Evolutionary conservation across 2,329 filamentous ascomycete genomes (phyloP).

Genomic region (Phaeophleospora eucalypticola): DNA sequence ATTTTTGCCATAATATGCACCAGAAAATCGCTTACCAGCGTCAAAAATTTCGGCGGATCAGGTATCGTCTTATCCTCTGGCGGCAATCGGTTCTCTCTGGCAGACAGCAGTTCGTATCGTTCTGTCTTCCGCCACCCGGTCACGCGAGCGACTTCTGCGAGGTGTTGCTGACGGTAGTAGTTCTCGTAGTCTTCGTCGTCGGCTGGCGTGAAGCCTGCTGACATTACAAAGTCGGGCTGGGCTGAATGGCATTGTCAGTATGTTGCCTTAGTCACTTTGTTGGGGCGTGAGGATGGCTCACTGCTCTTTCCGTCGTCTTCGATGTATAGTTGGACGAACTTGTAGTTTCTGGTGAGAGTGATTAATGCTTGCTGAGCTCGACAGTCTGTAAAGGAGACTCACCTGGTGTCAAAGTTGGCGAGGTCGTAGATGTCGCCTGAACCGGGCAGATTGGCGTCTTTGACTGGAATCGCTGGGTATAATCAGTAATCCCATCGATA

Average conservation of each 20-base stretch:
- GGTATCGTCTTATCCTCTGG: constrained; percentile 1
- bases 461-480: constrained; percentile 13
- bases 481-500: not conserved
- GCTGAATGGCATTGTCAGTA: not conserved
- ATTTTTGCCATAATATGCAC: not conserved
- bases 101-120: constrained; percentile 12
- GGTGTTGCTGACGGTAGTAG: constrained; percentile 16
- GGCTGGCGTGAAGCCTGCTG: constrained; percentile 12
- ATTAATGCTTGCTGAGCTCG: not conserved
- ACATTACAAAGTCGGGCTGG: constrained; percentile 12
- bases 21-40: constrained; percentile 8
- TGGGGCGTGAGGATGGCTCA: not conserved
- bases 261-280: not conserved
- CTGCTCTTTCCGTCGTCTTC: not conserved
- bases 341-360: constrained; percentile 7
- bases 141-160: constrained; percentile 9
- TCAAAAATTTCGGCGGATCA: constrained; percentile 11
- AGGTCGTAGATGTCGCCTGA: constrained; percentile 12
- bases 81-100: constrained; percentile 3
- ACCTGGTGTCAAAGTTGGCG: constrained; percentile 13
- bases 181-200: constrained; percentile 15
- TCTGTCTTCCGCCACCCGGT: constrained; percentile 13
- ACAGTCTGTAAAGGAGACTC: not conserved
- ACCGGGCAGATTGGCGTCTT: constrained; percentile 9
- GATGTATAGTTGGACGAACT: constrained; percentile 10